A percentile compares a stretch with the other conserved stretches of the same genome.
phyloP scores from a whole-genome alignment of 768 basidiomycete genomes.

The Auricularia heimuer region DNA sequence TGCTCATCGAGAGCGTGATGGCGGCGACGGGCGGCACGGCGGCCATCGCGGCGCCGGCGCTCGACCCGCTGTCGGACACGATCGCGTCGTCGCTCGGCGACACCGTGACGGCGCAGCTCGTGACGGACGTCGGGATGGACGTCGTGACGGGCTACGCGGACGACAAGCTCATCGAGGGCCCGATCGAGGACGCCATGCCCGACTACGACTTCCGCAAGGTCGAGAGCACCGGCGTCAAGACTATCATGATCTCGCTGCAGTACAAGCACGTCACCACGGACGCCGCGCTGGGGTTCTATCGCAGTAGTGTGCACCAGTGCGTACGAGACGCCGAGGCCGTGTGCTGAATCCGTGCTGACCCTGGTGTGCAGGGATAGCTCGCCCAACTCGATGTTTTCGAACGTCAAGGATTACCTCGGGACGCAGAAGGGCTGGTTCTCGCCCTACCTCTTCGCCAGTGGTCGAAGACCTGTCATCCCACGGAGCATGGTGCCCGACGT shows the following conservation, averaged over 20 bases:
- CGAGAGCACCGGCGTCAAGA: conserved; percentile 46
- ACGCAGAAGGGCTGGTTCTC: conserved; percentile 62
- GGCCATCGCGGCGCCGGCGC: conserved; percentile 36
- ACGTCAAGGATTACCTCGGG: conserved; percentile 28
- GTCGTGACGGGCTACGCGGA: conserved; percentile 29
- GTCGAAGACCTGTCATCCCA: conserved; percentile 48
- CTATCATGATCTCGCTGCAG: conserved; percentile 47
- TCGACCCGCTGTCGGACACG: conserved; percentile 46
- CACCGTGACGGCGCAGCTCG: conserved; percentile 48
- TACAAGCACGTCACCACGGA: conserved; percentile 50
- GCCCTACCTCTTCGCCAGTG: conserved; percentile 54
- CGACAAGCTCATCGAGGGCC: conserved; percentile 41
- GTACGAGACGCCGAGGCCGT: not conserved
- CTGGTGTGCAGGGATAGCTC: not conserved
- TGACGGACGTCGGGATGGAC: conserved; percentile 44
- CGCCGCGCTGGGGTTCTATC: conserved; percentile 22
- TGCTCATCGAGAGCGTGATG: conserved; percentile 53
- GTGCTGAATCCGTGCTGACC: not conserved
- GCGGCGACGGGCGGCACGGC: conserved; percentile 41
- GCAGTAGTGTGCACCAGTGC: not conserved
- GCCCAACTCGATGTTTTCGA: not conserved
- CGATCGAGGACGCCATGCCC: conserved; percentile 39
- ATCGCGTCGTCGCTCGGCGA: conserved; percentile 43
- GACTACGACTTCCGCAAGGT: conserved; percentile 31
- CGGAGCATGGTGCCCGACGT: conserved; percentile 56